A percentile compares a stretch with the other conserved stretches of the same genome.
phyloP scores from a whole-genome alignment of 148 eudicot species.

The Tetragonia tetragonoides region DNA sequence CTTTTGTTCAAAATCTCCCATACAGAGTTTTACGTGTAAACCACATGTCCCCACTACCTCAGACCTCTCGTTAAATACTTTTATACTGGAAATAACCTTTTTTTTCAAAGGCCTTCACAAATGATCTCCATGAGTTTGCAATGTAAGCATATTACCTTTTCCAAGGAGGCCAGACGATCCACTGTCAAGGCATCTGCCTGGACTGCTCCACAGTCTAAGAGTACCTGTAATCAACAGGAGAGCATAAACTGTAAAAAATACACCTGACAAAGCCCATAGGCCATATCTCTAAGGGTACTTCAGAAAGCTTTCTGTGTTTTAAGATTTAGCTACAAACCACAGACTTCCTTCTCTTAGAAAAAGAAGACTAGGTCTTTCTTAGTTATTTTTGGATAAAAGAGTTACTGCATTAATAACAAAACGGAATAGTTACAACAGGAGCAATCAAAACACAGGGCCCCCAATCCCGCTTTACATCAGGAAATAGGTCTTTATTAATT shows the following conservation, averaged over 20 bases:
- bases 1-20: not conserved
- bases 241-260: not conserved
- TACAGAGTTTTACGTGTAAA: not conserved
- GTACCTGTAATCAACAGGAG: conserved; percentile 46
- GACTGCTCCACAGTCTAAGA: conserved; percentile 98
- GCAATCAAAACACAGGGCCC: no score
- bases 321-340: not conserved
- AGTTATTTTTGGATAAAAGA: not conserved
- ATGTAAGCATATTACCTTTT: conserved; percentile 54
- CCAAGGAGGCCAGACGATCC: conserved; percentile 94
- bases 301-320: not conserved
- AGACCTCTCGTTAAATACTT: not conserved
- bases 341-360: not conserved
- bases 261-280: not conserved
- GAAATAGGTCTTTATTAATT: not conserved
- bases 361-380: not conserved
- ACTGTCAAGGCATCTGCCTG: conserved; percentile 99
- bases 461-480: no score
- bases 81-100: not conserved
- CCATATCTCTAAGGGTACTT: not conserved
- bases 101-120: conserved; percentile 1
- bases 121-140: not conserved
- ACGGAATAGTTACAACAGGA: no score
- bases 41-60: not conserved
- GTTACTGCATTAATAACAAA: no score